Conservation (phyloP, 2,329 filamentous ascomycete species). For the Didymella keratinophila region DNA sequence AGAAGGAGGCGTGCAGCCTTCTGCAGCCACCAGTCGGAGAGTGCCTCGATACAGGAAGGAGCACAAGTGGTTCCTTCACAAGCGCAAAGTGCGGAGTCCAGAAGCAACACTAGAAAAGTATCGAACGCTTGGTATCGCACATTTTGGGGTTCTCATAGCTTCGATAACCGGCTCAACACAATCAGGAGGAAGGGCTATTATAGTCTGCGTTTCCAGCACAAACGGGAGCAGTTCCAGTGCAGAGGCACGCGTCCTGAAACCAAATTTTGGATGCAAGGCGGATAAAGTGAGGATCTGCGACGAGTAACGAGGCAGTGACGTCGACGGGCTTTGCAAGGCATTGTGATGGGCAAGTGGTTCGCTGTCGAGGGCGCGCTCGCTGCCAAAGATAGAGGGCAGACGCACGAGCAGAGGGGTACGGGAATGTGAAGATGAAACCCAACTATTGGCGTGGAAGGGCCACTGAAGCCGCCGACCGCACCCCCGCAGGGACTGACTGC, state of each 20-base stretch:
- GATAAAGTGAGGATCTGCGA: constrained; percentile 2
- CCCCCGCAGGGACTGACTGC: constrained; percentile 12
- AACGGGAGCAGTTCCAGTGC: constrained; percentile 8
- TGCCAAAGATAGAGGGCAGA: constrained; percentile 10
- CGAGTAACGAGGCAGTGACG: constrained; percentile 10
- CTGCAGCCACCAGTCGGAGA: constrained; percentile 18
- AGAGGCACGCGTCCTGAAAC: constrained; percentile 13
- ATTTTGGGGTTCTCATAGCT: constrained; percentile 9
- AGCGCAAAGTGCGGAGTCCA: constrained; percentile 27
- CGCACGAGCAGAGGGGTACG: constrained; percentile 14
- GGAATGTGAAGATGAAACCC: constrained; percentile 9
- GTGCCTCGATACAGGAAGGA: constrained; percentile 26
- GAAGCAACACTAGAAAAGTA: constrained; percentile 27
- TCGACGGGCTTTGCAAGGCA: not conserved
- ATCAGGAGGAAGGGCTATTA: constrained; percentile 7
- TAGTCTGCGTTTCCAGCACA: constrained; percentile 6
- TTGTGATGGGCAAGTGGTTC: constrained; percentile 6
- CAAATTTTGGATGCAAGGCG: not conserved
- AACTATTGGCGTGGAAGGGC: constrained; percentile 7
- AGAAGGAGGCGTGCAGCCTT: constrained; percentile 1
- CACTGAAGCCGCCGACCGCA: constrained; percentile 3
- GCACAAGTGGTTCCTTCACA: constrained; percentile 9
- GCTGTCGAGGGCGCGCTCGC: constrained; percentile 5
- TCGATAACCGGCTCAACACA: constrained; percentile 15
- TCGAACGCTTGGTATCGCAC: constrained; percentile 12